A percentile compares a stretch with the other conserved stretches of the same genome.
phyloP scores from a whole-genome alignment of 2,329 filamentous ascomycete genomes.

The Cordyceps javanica region DNA sequence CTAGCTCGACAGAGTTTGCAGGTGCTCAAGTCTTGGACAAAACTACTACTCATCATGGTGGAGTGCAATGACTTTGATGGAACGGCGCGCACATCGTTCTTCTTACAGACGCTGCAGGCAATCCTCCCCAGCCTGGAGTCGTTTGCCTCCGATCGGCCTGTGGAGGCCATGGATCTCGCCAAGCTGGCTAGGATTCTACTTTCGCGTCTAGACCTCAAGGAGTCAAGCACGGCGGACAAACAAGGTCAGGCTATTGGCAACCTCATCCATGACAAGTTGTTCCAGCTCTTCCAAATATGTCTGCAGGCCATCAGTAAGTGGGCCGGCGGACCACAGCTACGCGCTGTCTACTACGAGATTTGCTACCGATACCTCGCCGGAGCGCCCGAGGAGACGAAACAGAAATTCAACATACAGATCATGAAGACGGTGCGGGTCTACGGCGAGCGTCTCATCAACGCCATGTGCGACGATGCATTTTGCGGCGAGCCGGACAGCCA shows the following conservation, averaged over 20 bases:
- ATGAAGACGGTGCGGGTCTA: slow-evolving; percentile 63
- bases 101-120: slow-evolving; percentile 79
- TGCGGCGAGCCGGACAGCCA: slow-evolving; percentile 76
- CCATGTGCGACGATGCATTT: slow-evolving; percentile 89
- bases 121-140: slow-evolving; percentile 82
- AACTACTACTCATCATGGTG: slow-evolving; percentile 76
- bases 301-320: slow-evolving; percentile 72
- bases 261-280: slow-evolving; percentile 80
- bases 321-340: slow-evolving; percentile 62
- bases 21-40: slow-evolving; percentile 77
- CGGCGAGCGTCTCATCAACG: slow-evolving; percentile 75
- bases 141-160: slow-evolving; percentile 61
- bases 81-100: slow-evolving; percentile 66
- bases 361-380: slow-evolving; percentile 79
- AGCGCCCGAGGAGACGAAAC: slow-evolving; percentile 50
- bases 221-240: slow-evolving; percentile 33
- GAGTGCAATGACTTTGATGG: slow-evolving; percentile 75
- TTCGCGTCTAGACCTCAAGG: slow-evolving; percentile 59
- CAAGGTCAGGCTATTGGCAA: slow-evolving; percentile 51
- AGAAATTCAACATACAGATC: slow-evolving; percentile 49
- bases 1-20: slow-evolving; percentile 53
- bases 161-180: slow-evolving; percentile 69
- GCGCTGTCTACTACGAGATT: slow-evolving; percentile 85
- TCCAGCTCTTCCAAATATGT: slow-evolving; percentile 84
- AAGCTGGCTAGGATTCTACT: slow-evolving; percentile 68